Percentiles rank a stretch among this genome's conserved stretches.
Evolutionary conservation across 2,329 filamentous ascomycete genomes (phyloP).

Genomic region (Talaromyces sp.): DNA sequence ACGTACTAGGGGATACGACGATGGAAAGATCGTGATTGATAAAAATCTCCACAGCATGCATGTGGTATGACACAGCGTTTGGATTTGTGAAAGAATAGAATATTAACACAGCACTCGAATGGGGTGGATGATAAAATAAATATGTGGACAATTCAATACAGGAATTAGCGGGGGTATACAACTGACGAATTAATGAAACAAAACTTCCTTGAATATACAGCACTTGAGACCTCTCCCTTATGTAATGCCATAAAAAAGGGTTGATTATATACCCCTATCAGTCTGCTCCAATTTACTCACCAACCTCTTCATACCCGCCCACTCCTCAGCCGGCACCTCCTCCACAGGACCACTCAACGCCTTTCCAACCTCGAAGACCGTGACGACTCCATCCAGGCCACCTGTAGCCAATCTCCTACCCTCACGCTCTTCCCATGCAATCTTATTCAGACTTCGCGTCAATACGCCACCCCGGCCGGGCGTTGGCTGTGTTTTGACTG

Average conservation of each 20-base stretch:
- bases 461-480: slow-evolving; percentile 61
- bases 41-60: background rate
- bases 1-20: slow-evolving; percentile 3
- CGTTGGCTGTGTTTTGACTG: slow-evolving; percentile 73
- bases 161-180: slow-evolving; percentile 13
- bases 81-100: background rate
- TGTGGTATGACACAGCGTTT: background rate
- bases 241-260: background rate
- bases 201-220: background rate
- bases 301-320: slow-evolving; percentile 88
- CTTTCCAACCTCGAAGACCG: slow-evolving; percentile 81
- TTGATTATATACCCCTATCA: slow-evolving; percentile 32
- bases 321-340: slow-evolving; percentile 78
- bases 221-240: background rate
- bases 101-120: background rate
- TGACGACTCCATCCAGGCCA: slow-evolving; percentile 85
- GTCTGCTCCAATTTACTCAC: slow-evolving; percentile 68
- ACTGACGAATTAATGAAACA: slow-evolving; percentile 9
- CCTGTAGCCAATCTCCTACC: slow-evolving; percentile 85
- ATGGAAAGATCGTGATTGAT: background rate
- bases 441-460: slow-evolving; percentile 85
- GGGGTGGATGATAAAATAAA: background rate
- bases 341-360: slow-evolving; percentile 79
- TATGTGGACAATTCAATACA: slow-evolving; percentile 6
- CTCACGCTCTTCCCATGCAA: slow-evolving; percentile 89